Evolutionary conservation across 139 green algal species (phyloP).

Genomic region (Tetraselmis chui): DNA sequence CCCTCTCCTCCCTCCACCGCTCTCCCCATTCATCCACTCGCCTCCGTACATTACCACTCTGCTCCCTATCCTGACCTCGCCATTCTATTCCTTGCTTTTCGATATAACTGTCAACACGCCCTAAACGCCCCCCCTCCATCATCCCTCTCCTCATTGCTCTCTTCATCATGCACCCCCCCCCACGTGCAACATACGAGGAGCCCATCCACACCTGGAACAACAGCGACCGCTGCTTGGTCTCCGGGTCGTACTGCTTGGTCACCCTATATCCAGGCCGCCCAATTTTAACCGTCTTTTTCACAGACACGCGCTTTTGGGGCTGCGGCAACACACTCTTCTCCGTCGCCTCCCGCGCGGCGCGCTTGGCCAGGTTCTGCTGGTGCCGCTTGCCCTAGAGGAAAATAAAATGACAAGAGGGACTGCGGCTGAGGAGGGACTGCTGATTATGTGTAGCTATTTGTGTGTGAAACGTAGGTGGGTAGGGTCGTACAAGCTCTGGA

Average conservation of each 20-base stretch:
- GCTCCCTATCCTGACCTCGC: too few relatives aligned
- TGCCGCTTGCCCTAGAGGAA: constrained; percentile 84
- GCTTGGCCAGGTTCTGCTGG: constrained; percentile 98
- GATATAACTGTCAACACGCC: too few relatives aligned
- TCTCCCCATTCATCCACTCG: too few relatives aligned
- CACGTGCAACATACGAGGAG: too few relatives aligned
- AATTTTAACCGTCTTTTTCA: constrained; percentile 90
- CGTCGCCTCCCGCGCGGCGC: constrained; percentile 84
- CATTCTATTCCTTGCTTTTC: too few relatives aligned
- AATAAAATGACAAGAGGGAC: background rate
- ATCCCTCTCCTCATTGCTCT: too few relatives aligned
- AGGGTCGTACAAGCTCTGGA: background rate
- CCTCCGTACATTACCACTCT: too few relatives aligned
- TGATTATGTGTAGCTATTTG: constrained; percentile 1
- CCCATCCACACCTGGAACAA: constrained; percentile 95
- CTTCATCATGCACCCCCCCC: too few relatives aligned
- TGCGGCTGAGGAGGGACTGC: background rate
- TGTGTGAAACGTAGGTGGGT: too few relatives aligned
- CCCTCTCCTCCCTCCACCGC: too few relatives aligned
- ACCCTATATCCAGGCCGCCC: constrained; percentile 94
- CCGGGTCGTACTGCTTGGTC: constrained; percentile 92
- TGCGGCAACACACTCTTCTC: constrained; percentile 70
- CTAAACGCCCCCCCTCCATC: too few relatives aligned
- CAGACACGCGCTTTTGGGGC: constrained; percentile 46
- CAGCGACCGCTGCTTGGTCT: constrained; percentile 69